Conservation (phyloP, 2,329 filamentous ascomycete species). For the Exophiala dermatitidis region DNA sequence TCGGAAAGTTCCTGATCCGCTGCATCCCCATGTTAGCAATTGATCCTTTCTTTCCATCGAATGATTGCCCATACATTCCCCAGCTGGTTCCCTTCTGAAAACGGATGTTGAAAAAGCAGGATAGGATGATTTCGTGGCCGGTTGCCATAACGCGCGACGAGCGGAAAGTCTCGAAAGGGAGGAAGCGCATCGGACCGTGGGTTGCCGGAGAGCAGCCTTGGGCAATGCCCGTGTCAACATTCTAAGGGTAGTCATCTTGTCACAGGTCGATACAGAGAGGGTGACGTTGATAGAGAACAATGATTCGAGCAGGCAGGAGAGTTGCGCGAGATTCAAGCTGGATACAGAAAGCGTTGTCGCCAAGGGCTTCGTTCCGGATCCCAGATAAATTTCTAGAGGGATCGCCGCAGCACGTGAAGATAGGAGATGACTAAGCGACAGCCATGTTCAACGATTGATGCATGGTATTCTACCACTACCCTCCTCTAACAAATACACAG, state of each 20-base stretch:
- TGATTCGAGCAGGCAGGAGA: not conserved
- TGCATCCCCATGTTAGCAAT: constrained; percentile 26
- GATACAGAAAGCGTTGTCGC: constrained; percentile 7
- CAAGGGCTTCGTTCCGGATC: not conserved
- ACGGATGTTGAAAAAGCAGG: constrained; percentile 43
- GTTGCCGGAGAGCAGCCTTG: constrained; percentile 53
- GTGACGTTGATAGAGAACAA: not conserved
- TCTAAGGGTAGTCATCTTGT: constrained; percentile 63
- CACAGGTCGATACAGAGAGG: not conserved
- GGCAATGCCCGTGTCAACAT: constrained; percentile 60
- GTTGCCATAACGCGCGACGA: constrained; percentile 45
- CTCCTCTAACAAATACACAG: too few relatives aligned
- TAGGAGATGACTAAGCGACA: not conserved
- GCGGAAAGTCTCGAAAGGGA: constrained; percentile 45
- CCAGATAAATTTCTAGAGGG: constrained; percentile 1
- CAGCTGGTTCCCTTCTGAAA: constrained; percentile 38
- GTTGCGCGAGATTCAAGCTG: not conserved
- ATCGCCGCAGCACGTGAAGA: not conserved
- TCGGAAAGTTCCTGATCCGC: constrained; percentile 72
- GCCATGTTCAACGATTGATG: not conserved
- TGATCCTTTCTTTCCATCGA: not conserved
- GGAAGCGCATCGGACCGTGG: constrained; percentile 46
- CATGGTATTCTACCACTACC: too few relatives aligned
- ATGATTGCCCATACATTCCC: constrained; percentile 37
- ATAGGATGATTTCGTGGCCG: constrained; percentile 35